Evolutionary conservation across 2,329 filamentous ascomycete genomes (phyloP).

Genomic region (Penicillium paneum): DNA sequence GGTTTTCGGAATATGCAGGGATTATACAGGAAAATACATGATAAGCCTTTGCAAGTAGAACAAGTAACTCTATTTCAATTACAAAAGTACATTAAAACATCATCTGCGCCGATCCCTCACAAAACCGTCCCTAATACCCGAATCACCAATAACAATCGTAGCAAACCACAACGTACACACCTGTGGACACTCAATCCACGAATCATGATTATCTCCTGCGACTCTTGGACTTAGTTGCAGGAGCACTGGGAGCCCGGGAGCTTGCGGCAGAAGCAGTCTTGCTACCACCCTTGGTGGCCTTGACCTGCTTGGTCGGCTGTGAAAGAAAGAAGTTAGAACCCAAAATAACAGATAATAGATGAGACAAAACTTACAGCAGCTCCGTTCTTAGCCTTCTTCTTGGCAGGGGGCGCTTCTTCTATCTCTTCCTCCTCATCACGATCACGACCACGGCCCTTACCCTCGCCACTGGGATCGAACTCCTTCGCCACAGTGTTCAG

Average conservation of each 20-base stretch:
- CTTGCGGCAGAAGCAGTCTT: slow-evolving; percentile 73
- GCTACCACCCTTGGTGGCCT: slow-evolving; percentile 74
- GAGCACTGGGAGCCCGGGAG: slow-evolving; percentile 84
- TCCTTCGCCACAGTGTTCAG: slow-evolving; percentile 93
- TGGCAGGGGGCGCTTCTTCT: slow-evolving; percentile 76
- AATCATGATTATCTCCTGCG: slow-evolving; percentile 50
- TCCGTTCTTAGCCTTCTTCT: slow-evolving; percentile 90
- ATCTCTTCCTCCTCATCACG: slow-evolving; percentile 80
- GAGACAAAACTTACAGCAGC: slow-evolving; percentile 66
- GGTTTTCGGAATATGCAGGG: neutral
- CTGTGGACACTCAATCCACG: neutral
- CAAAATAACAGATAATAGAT: neutral
- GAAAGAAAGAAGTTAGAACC: slow-evolving; percentile 14
- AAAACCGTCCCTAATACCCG: slow-evolving; percentile 6
- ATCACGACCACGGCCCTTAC: slow-evolving; percentile 61
- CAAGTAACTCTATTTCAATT: slow-evolving; percentile 13
- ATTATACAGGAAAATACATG: slow-evolving; percentile 5
- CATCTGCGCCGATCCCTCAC: slow-evolving; percentile 19
- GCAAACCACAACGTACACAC: slow-evolving; percentile 4
- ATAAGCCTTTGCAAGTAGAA: slow-evolving; percentile 14
- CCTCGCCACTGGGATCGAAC: slow-evolving; percentile 75
- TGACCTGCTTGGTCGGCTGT: slow-evolving; percentile 85
- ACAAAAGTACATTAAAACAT: slow-evolving; percentile 13
- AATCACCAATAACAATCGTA: slow-evolving; percentile 2
- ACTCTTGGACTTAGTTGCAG: slow-evolving; percentile 50